Evolutionary conservation across 2,329 filamentous ascomycete species (phyloP).

Genomic region (Trichoderma sp.): DNA sequence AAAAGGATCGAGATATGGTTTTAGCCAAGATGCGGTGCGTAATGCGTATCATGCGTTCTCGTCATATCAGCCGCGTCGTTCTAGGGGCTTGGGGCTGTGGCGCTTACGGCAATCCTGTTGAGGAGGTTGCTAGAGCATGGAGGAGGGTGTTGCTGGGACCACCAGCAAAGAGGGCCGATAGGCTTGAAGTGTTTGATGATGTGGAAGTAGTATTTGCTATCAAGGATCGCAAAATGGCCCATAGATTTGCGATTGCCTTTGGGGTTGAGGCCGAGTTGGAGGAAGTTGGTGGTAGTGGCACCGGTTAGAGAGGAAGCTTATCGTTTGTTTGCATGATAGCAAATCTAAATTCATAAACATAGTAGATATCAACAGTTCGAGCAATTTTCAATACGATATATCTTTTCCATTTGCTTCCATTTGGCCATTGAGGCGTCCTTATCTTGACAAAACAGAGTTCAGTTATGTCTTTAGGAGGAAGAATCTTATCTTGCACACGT

Average conservation of each 20-base stretch:
- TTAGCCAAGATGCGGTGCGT: slow-evolving; percentile 56
- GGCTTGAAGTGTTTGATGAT: slow-evolving; percentile 6
- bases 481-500: background rate
- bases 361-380: background rate
- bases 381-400: background rate
- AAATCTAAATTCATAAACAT: no score
- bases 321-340: background rate
- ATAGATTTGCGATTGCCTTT: slow-evolving; percentile 15
- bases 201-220: slow-evolving; percentile 17
- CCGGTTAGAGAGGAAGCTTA: background rate
- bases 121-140: slow-evolving; percentile 56
- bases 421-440: background rate
- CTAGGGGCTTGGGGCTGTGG: slow-evolving; percentile 65
- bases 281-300: background rate
- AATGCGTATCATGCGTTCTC: slow-evolving; percentile 47
- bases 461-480: background rate
- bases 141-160: slow-evolving; percentile 29
- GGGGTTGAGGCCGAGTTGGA: background rate
- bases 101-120: slow-evolving; percentile 59
- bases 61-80: slow-evolving; percentile 48
- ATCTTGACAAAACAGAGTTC: background rate
- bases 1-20: slow-evolving; percentile 49
- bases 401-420: background rate
- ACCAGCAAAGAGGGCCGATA: background rate
- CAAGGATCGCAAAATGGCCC: slow-evolving; percentile 11